Evolutionary conservation across 345 rosid species (phyloP).

Genomic region (Erodium maritimum): DNA sequence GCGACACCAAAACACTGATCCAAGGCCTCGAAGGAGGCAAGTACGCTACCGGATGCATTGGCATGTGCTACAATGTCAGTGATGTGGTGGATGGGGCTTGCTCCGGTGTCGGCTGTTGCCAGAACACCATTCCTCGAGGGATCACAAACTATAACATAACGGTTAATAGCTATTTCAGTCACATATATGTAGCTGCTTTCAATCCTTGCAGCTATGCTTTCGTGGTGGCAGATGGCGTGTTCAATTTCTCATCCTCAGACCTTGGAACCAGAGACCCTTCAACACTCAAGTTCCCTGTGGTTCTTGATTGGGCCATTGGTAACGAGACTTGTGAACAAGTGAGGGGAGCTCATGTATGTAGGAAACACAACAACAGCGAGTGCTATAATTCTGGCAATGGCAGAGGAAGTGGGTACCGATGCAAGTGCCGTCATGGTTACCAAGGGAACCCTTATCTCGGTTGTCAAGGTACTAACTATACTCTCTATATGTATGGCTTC

Average conservation of each 20-base stretch:
- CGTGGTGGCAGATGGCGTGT: constrained; percentile 10
- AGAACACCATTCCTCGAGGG: background rate
- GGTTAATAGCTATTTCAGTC: constrained; percentile 4
- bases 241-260: constrained; percentile 7
- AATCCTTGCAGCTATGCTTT: constrained; percentile 22
- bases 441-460: background rate
- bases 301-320: constrained; percentile 15
- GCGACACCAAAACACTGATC: background rate
- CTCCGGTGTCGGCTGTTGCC: constrained; percentile 8
- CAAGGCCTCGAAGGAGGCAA: background rate
- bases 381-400: background rate
- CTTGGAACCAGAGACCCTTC: background rate
- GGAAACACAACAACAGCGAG: background rate
- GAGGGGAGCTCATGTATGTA: background rate
- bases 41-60: background rate
- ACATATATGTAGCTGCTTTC: background rate
- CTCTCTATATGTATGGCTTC: too few relatives aligned
- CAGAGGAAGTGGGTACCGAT: constrained; percentile 8
- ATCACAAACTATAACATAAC: background rate
- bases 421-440: constrained; percentile 16
- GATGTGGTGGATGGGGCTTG: constrained; percentile 19
- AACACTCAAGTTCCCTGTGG: background rate
- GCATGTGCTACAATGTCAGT: background rate
- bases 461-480: background rate
- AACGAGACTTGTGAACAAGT: constrained; percentile 10